These are phyloP conservation scores for Pulveroboletus sp. DNA, from an alignment of 768 basidiomycete species.

Conservation along the genomic window DNA sequence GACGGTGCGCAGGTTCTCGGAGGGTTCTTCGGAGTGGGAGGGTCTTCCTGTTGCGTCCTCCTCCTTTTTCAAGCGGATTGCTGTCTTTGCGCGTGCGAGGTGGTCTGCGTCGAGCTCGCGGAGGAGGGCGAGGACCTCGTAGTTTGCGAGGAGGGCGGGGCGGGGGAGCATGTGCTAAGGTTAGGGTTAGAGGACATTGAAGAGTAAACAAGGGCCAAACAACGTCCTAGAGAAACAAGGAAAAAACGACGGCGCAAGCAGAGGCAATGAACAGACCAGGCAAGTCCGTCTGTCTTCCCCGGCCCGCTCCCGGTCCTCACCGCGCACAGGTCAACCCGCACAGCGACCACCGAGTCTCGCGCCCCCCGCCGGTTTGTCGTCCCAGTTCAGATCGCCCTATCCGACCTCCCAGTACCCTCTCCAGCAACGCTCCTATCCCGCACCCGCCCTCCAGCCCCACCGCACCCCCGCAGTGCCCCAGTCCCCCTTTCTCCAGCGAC, in stretches of 20 bases:
- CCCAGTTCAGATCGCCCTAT: conserved; percentile 56
- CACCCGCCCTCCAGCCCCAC: conserved; percentile 51
- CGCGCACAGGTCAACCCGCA: conserved; percentile 69
- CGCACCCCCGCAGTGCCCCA: conserved; percentile 55
- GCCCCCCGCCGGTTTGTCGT: conserved; percentile 57
- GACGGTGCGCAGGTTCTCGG: conserved; percentile 77
- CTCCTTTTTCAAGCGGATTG: conserved; percentile 72
- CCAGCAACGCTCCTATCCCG: conserved; percentile 27
- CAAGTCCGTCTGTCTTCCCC: conserved; percentile 24
- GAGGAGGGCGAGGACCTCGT: conserved; percentile 77
- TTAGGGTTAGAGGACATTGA: conserved; percentile 21
- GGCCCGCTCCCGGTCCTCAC: conserved; percentile 19
- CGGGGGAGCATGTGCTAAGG: conserved; percentile 44
- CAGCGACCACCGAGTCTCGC: conserved; percentile 75
- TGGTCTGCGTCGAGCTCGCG: conserved; percentile 74
- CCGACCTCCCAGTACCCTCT: conserved; percentile 36
- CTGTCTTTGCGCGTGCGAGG: conserved; percentile 62
- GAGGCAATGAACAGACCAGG: conserved; percentile 59
- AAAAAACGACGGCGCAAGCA: conserved; percentile 2
- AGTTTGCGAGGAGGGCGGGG: conserved; percentile 82
- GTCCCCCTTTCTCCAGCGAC: conserved; percentile 62
- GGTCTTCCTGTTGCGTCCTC: conserved; percentile 49
- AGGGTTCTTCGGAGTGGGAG: conserved; percentile 30
- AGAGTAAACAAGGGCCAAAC: conserved; percentile 25
- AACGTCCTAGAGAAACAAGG: conserved; percentile 8